phyloP scores from a whole-genome alignment of 768 basidiomycete species.

The Cystofilobasidium ferigula region DNA sequence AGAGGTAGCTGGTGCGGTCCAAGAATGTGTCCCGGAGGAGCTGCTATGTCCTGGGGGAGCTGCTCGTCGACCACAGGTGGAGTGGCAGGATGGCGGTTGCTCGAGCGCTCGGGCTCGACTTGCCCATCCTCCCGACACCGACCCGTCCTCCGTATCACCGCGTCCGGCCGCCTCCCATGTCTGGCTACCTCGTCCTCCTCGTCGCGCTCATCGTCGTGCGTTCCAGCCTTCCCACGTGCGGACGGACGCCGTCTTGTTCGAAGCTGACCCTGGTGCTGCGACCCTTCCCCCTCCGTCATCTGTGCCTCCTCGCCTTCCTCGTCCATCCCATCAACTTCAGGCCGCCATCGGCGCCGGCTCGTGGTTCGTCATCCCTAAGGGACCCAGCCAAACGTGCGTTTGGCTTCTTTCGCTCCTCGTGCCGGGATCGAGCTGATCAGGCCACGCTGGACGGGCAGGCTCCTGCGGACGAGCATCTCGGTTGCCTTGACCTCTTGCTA shows the following conservation, averaged over 20 bases:
- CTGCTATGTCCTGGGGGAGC: too few relatives aligned
- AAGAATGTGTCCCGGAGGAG: too few relatives aligned
- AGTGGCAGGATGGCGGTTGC: too few relatives aligned
- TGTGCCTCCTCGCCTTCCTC: background rate
- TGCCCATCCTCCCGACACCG: background rate
- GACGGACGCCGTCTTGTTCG: background rate
- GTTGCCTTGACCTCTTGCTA: slow-evolving; percentile 7
- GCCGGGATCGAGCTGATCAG: background rate
- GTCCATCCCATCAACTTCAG: background rate
- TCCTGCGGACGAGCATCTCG: background rate
- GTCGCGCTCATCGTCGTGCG: background rate
- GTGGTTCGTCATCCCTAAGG: background rate
- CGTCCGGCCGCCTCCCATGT: background rate
- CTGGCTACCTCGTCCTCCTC: slow-evolving; percentile 1
- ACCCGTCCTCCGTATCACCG: background rate
- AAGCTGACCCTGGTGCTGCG: background rate
- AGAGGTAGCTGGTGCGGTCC: too few relatives aligned
- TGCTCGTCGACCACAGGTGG: too few relatives aligned
- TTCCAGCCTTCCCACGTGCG: too few relatives aligned
- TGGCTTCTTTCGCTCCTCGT: background rate
- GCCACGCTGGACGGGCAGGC: too few relatives aligned
- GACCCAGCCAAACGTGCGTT: background rate
- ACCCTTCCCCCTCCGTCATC: background rate
- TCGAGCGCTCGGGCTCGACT: too few relatives aligned
- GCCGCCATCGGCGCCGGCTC: background rate